Evolutionary conservation across 2,329 filamentous ascomycete genomes (phyloP).

Genomic region (Stemphylium vesicarium): DNA sequence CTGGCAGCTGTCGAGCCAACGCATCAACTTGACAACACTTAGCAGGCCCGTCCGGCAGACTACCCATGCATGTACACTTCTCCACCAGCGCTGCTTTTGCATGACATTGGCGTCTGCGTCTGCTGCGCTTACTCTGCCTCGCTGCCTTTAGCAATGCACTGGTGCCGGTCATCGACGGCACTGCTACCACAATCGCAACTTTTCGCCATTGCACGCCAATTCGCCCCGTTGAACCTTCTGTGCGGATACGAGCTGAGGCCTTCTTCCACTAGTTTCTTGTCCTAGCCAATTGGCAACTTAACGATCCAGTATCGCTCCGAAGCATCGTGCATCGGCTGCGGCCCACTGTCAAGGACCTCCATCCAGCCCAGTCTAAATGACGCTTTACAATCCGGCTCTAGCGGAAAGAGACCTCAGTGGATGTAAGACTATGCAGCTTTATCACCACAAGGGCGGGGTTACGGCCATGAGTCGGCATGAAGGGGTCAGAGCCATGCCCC

Average conservation of each 20-base stretch:
- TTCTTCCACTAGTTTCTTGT: conserved; percentile 32
- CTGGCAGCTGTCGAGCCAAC: conserved; percentile 51
- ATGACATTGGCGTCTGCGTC: conserved; percentile 40
- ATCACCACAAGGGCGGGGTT: conserved; percentile 50
- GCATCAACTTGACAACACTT: conserved; percentile 52
- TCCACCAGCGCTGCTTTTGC: conserved; percentile 46
- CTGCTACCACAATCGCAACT: conserved; percentile 33
- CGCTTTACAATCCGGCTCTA: conserved; percentile 43
- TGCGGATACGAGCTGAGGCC: conserved; percentile 40
- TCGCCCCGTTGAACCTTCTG: conserved; percentile 36
- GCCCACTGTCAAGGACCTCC: conserved; percentile 36
- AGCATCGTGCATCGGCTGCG: conserved; percentile 45
- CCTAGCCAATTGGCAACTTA: conserved; percentile 41
- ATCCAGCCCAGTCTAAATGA: conserved; percentile 46
- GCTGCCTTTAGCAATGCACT: conserved; percentile 45
- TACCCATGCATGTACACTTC: conserved; percentile 49
- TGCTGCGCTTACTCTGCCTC: conserved; percentile 47
- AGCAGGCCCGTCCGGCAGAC: conserved; percentile 48
- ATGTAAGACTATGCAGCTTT: conserved; percentile 48
- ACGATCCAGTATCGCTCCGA: conserved; percentile 32
- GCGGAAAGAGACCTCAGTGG: conserved; percentile 46
- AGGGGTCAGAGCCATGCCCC: conserved; percentile 45
- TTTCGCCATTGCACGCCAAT: conserved; percentile 42
- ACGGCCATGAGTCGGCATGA: conserved; percentile 40
- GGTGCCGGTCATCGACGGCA: conserved; percentile 35